Evolutionary conservation across 768 basidiomycete genomes (phyloP).

Genomic region (Suillus spraguei): DNA sequence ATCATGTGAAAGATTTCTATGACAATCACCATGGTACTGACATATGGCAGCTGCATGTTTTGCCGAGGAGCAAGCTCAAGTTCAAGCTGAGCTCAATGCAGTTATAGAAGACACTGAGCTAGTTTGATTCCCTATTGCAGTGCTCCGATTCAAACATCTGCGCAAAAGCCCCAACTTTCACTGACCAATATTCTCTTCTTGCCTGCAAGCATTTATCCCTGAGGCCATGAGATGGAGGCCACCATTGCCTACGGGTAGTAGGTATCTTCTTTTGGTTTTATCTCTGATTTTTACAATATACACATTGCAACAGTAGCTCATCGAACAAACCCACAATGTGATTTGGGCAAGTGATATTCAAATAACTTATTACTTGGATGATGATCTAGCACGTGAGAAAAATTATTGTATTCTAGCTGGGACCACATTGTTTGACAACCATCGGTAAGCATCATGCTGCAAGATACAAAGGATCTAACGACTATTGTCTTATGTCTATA

Average conservation of each 20-base stretch:
- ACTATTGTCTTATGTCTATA: background rate
- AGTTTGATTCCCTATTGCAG: background rate
- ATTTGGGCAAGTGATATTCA: background rate
- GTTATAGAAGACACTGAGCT: background rate
- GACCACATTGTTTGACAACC: background rate
- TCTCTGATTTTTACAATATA: background rate
- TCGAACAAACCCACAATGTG: background rate
- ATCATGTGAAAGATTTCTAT: background rate
- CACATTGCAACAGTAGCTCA: background rate
- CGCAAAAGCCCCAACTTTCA: background rate
- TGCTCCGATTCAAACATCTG: background rate
- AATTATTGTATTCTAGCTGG: background rate
- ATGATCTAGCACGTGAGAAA: background rate
- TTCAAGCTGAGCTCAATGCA: background rate
- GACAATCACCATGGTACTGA: background rate
- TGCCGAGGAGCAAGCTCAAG: background rate
- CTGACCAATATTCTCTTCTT: constrained; percentile 1
- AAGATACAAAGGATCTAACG: background rate
- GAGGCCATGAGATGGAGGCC: constrained; percentile 1
- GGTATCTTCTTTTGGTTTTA: background rate
- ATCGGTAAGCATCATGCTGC: background rate
- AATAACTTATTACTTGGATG: background rate
- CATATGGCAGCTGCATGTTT: background rate
- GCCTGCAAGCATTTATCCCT: background rate
- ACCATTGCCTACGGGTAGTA: background rate